These are phyloP conservation scores for Exobasidium rhododendri DNA, from an alignment of 1,284 basidiomycete genomes.

Conservation along the genomic window DNA sequence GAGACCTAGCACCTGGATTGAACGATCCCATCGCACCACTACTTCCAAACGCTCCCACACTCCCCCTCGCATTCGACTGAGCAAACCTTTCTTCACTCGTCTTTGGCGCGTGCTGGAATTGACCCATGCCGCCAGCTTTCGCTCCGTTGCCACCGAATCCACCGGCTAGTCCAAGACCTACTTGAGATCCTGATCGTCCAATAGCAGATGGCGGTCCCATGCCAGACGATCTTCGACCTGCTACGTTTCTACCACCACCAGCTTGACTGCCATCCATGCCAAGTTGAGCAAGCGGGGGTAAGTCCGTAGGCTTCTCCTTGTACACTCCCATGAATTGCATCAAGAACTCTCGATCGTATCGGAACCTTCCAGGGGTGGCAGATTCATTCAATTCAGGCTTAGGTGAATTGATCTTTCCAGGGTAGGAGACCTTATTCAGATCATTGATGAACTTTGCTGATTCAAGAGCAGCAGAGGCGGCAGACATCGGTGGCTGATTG, in stretches of 20 bases:
- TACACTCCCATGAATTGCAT: slow-evolving; percentile 95
- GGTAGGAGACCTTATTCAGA: slow-evolving; percentile 75
- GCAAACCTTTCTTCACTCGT: slow-evolving; percentile 55
- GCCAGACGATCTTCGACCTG: slow-evolving; percentile 36
- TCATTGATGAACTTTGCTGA: slow-evolving; percentile 71
- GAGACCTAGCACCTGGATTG: slow-evolving; percentile 44
- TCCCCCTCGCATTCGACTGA: slow-evolving; percentile 27
- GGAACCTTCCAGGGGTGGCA: slow-evolving; percentile 80
- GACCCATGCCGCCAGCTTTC: slow-evolving; percentile 38
- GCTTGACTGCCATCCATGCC: slow-evolving; percentile 61
- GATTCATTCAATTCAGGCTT: slow-evolving; percentile 78
- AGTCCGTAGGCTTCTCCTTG: slow-evolving; percentile 85
- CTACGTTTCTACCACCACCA: slow-evolving; percentile 26
- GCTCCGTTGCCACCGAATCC: slow-evolving; percentile 39
- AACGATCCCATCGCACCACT: slow-evolving; percentile 48
- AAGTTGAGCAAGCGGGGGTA: slow-evolving; percentile 85
- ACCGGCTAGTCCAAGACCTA: slow-evolving; percentile 43
- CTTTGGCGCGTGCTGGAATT: slow-evolving; percentile 41
- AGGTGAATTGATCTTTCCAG: slow-evolving; percentile 77
- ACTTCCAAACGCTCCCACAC: slow-evolving; percentile 32
- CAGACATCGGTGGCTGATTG: slow-evolving; percentile 31
- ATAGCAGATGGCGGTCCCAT: slow-evolving; percentile 43
- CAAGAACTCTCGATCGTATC: slow-evolving; percentile 96
- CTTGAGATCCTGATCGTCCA: slow-evolving; percentile 25
- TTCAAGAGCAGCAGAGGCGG: slow-evolving; percentile 35